Evolutionary conservation across 768 basidiomycete genomes (phyloP).

Genomic region (Auriscalpium vulgare): DNA sequence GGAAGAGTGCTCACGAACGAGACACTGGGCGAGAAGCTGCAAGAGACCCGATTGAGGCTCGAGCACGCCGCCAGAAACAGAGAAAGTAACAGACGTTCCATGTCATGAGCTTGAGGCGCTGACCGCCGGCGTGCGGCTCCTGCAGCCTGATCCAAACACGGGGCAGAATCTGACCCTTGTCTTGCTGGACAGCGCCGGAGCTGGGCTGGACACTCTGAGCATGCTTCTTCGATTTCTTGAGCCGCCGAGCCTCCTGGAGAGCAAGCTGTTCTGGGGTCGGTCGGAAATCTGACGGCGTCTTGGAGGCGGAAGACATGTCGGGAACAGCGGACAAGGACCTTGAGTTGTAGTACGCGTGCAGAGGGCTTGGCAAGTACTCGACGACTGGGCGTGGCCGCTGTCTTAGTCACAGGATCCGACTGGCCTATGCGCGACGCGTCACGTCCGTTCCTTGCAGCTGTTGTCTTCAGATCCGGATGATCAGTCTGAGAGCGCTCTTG

Average conservation of each 20-base stretch:
- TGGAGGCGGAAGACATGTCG: background rate
- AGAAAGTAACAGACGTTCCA: slow-evolving; percentile 65
- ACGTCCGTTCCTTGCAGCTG: background rate
- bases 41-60: background rate
- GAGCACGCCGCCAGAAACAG: too few species aligned
- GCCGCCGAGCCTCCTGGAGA: slow-evolving; percentile 37
- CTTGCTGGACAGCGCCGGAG: slow-evolving; percentile 3
- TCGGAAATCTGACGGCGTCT: slow-evolving; percentile 15
- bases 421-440: too few species aligned
- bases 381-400: background rate
- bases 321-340: background rate
- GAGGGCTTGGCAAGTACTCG: too few species aligned
- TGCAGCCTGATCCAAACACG: slow-evolving; percentile 31
- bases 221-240: slow-evolving; percentile 35
- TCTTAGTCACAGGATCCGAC: too few species aligned
- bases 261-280: slow-evolving; percentile 52
- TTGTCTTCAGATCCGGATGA: background rate
- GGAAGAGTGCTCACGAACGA: slow-evolving; percentile 55
- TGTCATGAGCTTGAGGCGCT: slow-evolving; percentile 50
- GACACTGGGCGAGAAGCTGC: slow-evolving; percentile 69
- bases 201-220: slow-evolving; percentile 16
- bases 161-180: slow-evolving; percentile 21
- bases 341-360: too few species aligned
- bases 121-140: background rate
- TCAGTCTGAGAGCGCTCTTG: background rate